Percentiles rank a stretch among this genome's conserved stretches.
These are phyloP conservation scores for Nemania serpens DNA, from an alignment of 2,329 filamentous ascomycete genomes.

Conservation along the genomic window DNA sequence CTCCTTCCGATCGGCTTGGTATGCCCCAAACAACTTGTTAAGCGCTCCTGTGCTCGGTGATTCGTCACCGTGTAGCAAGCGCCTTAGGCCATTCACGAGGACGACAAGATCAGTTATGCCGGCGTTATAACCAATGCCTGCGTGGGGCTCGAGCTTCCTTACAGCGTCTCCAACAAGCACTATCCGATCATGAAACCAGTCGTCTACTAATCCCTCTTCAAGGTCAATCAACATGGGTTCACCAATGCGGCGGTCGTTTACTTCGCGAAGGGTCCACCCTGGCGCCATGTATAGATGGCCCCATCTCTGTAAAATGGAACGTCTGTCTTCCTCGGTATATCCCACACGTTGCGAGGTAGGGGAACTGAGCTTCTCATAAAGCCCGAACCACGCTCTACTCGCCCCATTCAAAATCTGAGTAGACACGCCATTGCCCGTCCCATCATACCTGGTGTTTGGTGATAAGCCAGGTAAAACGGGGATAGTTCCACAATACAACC, in stretches of 20 bases:
- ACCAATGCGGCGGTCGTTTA: conserved; percentile 28
- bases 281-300: conserved; percentile 36
- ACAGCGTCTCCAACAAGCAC: conserved; percentile 44
- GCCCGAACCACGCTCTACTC: conserved; percentile 28
- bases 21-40: conserved; percentile 28
- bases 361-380: conserved; percentile 36
- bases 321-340: conserved; percentile 39
- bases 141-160: conserved; percentile 43
- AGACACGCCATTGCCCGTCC: conserved; percentile 26
- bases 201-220: conserved; percentile 41
- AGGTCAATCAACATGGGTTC: conserved; percentile 36
- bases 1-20: conserved; percentile 27
- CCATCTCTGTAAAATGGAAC: conserved; percentile 32
- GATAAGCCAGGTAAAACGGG: conserved; percentile 17
- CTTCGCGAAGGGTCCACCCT: conserved; percentile 33
- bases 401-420: conserved; percentile 28
- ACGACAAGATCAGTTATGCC: conserved; percentile 37
- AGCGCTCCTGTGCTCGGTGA: conserved; percentile 26
- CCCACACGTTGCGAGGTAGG: conserved; percentile 34
- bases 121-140: conserved; percentile 41
- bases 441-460: conserved; percentile 20
- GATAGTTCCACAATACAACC: conserved; percentile 19
- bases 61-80: conserved; percentile 20
- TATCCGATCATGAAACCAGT: conserved; percentile 39
- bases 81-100: conserved; percentile 35